These are phyloP conservation scores for Vitis hybrid DNA, from an alignment of 177 flowering plant genomes.

Conservation along the genomic window DNA sequence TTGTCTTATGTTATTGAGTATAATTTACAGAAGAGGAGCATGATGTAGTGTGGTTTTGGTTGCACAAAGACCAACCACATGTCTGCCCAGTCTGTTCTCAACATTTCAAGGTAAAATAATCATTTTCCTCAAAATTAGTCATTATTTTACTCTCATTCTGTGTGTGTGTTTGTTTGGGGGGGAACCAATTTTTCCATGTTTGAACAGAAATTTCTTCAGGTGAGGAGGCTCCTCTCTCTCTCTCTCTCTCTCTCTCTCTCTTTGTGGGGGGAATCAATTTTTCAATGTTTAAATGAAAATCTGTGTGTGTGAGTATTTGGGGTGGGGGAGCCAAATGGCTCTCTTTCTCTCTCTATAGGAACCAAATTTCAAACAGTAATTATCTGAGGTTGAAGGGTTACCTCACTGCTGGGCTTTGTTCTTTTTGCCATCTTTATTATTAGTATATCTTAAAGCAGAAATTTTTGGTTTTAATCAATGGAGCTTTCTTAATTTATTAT, in stretches of 20 bases:
- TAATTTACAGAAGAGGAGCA: conserved; percentile 67
- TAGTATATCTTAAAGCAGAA: no score
- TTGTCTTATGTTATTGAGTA: background rate
- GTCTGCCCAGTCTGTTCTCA: conserved; percentile 76
- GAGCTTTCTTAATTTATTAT: background rate
- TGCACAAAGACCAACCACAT: conserved; percentile 72
- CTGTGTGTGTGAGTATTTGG: no score
- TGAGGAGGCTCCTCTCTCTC: no score
- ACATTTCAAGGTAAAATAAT: conserved; percentile 39
- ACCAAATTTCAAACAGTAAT: no score
- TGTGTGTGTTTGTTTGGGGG: no score
- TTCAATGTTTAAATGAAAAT: no score
- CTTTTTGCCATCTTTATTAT: no score
- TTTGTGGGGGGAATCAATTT: no score
- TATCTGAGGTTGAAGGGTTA: no score
- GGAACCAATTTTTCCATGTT: background rate
- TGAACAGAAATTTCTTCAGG: no score
- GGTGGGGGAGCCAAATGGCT: background rate
- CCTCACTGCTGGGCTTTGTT: no score
- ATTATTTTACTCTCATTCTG: background rate
- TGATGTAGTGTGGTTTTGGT: conserved; percentile 89
- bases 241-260: no score
- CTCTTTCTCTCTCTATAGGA: background rate
- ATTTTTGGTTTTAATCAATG: background rate
- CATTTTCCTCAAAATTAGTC: background rate